Evolutionary conservation across 2,329 filamentous ascomycete species (phyloP).

Genomic region (Gnomoniopsis sp.): DNA sequence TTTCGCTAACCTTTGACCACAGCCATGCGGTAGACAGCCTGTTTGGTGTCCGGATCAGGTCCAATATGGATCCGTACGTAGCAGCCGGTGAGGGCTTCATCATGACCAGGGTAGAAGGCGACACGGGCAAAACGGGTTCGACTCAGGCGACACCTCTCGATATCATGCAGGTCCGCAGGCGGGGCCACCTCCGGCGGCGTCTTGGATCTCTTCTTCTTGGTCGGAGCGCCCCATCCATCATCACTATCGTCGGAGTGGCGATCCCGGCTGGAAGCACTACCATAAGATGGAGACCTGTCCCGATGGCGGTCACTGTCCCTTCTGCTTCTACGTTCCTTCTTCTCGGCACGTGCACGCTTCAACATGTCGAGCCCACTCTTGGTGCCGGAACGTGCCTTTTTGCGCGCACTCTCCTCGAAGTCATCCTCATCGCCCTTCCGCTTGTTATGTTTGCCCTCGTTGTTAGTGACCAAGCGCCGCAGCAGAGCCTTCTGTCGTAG

Average conservation of each 20-base stretch:
- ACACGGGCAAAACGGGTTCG: conserved; percentile 84
- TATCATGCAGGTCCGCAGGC: conserved; percentile 72
- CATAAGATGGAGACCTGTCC: conserved; percentile 39
- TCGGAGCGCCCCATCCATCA: conserved; percentile 66
- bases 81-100: conserved; percentile 75
- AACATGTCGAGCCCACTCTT: conserved; percentile 71
- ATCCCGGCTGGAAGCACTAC: conserved; percentile 29
- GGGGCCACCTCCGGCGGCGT: conserved; percentile 60
- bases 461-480: conserved; percentile 69
- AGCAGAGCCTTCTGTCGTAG: conserved; percentile 80
- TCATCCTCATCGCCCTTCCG: conserved; percentile 79
- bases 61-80: conserved; percentile 84
- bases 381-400: conserved; percentile 69
- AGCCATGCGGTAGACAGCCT: conserved; percentile 82
- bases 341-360: conserved; percentile 59
- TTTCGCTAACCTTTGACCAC: conserved; percentile 71
- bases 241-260: conserved; percentile 64
- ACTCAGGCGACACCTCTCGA: conserved; percentile 79
- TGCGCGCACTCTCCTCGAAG: conserved; percentile 72
- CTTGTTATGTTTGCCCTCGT: conserved; percentile 62
- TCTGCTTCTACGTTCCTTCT: conserved; percentile 61
- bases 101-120: conserved; percentile 90
- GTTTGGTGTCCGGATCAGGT: conserved; percentile 66
- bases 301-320: conserved; percentile 60
- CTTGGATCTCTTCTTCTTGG: conserved; percentile 46